Evolutionary conservation across 495 filamentous ascomycete genomes (phyloP).

Genomic region (Penicillium silybi): DNA sequence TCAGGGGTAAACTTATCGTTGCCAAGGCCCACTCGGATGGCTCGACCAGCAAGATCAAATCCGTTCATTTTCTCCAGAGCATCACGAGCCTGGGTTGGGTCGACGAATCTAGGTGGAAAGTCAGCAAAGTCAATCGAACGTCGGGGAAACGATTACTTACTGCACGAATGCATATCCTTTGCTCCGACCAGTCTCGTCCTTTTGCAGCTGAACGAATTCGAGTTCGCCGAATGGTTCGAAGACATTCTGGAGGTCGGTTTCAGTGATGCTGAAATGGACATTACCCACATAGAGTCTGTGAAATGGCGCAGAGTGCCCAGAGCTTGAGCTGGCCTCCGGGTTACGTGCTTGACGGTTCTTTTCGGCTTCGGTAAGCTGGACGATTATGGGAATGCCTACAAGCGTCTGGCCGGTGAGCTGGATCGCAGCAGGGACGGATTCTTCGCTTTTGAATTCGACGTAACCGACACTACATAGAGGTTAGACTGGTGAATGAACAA

Average conservation of each 20-base stretch:
- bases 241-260: slow-evolving; percentile 90
- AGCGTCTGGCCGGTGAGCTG: slow-evolving; percentile 99
- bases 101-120: slow-evolving; percentile 65
- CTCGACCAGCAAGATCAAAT: slow-evolving; percentile 95
- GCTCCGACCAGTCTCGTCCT: slow-evolving; percentile 86
- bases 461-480: slow-evolving; percentile 77
- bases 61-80: slow-evolving; percentile 99
- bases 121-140: slow-evolving; percentile 3
- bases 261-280: slow-evolving; percentile 99
- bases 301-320: slow-evolving; percentile 80
- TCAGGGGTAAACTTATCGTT: slow-evolving; percentile 99
- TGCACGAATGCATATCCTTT: slow-evolving; percentile 98
- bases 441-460: slow-evolving; percentile 97
- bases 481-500: slow-evolving; percentile 2
- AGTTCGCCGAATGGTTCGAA: slow-evolving; percentile 98
- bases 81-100: slow-evolving; percentile 86
- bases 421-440: slow-evolving; percentile 88
- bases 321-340: slow-evolving; percentile 61
- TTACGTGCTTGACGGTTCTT: slow-evolving; percentile 97
- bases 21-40: slow-evolving; percentile 97
- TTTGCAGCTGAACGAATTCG: slow-evolving; percentile 95
- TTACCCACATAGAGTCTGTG: slow-evolving; percentile 99
- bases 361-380: slow-evolving; percentile 96
- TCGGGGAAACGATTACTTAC: slow-evolving; percentile 50
- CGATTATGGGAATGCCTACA: slow-evolving; percentile 97